Percentiles rank a stretch among this genome's conserved stretches.
These are phyloP conservation scores for Bacidia rubella DNA, from an alignment of 495 filamentous ascomycete species.

Conservation along the genomic window DNA sequence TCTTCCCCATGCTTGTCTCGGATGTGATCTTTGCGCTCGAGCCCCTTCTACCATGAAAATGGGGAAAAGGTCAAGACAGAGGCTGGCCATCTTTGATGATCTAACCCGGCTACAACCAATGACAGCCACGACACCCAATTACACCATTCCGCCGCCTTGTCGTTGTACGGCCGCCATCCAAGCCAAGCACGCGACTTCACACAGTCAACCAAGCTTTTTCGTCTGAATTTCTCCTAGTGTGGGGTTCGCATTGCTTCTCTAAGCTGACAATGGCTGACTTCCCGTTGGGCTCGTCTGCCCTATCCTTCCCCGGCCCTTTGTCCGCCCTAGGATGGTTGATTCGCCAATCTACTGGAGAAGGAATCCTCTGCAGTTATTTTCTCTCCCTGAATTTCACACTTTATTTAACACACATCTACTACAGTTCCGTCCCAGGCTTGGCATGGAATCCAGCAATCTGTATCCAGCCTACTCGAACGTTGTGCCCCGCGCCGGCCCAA, in stretches of 20 bases:
- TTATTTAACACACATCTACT: background rate
- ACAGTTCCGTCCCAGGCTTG: background rate
- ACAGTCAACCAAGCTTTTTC: background rate
- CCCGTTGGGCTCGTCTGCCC: background rate
- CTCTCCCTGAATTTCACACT: background rate
- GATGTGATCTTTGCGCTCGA: too few species aligned
- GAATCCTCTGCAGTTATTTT: slow-evolving; percentile 3
- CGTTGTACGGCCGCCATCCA: background rate
- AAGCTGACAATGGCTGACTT: background rate
- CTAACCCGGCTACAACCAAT: background rate
- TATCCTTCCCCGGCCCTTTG: background rate
- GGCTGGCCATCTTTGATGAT: background rate
- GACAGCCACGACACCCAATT: background rate
- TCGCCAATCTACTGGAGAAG: slow-evolving; percentile 1
- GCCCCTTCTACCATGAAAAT: background rate
- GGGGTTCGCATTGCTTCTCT: background rate
- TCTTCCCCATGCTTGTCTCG: too few species aligned
- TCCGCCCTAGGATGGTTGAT: slow-evolving; percentile 1
- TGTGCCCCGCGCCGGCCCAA: background rate
- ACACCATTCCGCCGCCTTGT: background rate
- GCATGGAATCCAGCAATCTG: background rate
- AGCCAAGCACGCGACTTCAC: background rate
- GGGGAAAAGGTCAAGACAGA: background rate
- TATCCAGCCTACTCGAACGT: background rate
- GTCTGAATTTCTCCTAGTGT: slow-evolving; percentile 3